Percentiles rank a stretch among this genome's conserved stretches.
phyloP scores from a whole-genome alignment of 768 basidiomycete genomes.

The Coprinopsis strossmayeri region DNA sequence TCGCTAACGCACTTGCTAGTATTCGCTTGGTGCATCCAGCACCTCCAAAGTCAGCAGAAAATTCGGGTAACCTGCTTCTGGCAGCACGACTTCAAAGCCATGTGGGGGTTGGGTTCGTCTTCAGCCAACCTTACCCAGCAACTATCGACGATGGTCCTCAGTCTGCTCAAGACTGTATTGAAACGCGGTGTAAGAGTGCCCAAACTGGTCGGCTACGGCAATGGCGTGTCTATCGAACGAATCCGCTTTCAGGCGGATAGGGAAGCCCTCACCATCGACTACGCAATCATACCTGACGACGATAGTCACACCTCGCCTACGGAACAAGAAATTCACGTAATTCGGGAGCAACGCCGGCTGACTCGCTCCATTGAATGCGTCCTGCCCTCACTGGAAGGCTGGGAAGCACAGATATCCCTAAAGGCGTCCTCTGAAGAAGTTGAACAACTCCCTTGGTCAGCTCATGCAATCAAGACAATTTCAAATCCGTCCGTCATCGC shows the following conservation, averaged over 20 bases:
- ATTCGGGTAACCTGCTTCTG: constrained; percentile 86
- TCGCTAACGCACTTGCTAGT: too few species aligned
- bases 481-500: constrained; percentile 26
- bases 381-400: constrained; percentile 71
- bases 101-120: constrained; percentile 75
- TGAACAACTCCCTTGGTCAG: constrained; percentile 69
- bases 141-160: constrained; percentile 78
- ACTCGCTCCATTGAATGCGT: constrained; percentile 76
- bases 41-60: constrained; percentile 35
- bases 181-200: constrained; percentile 73
- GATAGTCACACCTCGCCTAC: constrained; percentile 36
- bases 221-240: constrained; percentile 74
- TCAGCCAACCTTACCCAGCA: constrained; percentile 63
- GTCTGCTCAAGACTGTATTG: constrained; percentile 74
- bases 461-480: constrained; percentile 45
- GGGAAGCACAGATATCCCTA: constrained; percentile 79
- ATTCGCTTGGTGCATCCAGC: constrained; percentile 93
- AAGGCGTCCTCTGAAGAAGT: constrained; percentile 70
- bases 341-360: constrained; percentile 63
- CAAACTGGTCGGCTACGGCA: constrained; percentile 69
- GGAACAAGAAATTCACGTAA: constrained; percentile 49
- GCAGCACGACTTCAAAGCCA: constrained; percentile 87
- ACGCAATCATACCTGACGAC: constrained; percentile 74
- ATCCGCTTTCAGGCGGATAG: constrained; percentile 76
- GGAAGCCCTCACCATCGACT: constrained; percentile 77